Evolutionary conservation across 768 basidiomycete species (phyloP), one percentile per base, ranked within the genome.

Genomic region (Omphalotus guepiniiformis): DNA sequence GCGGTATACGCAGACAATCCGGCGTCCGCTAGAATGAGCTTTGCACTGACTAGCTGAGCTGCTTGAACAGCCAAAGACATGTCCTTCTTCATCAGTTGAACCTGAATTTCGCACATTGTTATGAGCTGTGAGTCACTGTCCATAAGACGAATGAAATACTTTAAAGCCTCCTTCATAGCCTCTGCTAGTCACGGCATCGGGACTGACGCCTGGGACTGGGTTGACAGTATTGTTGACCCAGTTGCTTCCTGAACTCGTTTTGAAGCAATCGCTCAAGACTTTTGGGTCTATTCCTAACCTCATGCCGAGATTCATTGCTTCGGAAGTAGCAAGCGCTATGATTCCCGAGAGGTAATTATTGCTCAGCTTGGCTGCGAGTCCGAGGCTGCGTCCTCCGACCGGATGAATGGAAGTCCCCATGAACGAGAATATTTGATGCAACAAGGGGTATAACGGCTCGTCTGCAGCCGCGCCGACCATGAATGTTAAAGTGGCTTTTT

Each of bases 41-140:
- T 68, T n/a, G 68, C 71, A 27, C 60, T 61, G 2, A 68, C 66
- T 49, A 64, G 53, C 29, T 57, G 53, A 5, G 72, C 70, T 19
- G 70, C 70, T 15, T 63, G 61, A 2, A 67, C 60, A 1, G 72
- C 72, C 18, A 74, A 57, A 15, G 57, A 52, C 58, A 72, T 65
- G 35, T 73, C 71, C 56, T 74, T 74, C 55, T 71, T 72, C 71
- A 74, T 72, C 21, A 72, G 47, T 40, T 74, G 68, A 4, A 74
- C 63, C 70, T 72, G 42, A 13, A 39, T 15, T 4, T 41, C 26
- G 7, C 6, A 15, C 22, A 35, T 37, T 29, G 25, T 12, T 30
- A 22, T 13, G 2, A 19, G 5, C 28, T 8, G 9, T 41, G 21
- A 30, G 8, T 15, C 21, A 50, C 47, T 18, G 4, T 27, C 2